Percentiles rank a stretch among this genome's conserved stretches.
Conservation (phyloP, 192 early-diverging fungal species). For the Coemansia sp. region DNA sequence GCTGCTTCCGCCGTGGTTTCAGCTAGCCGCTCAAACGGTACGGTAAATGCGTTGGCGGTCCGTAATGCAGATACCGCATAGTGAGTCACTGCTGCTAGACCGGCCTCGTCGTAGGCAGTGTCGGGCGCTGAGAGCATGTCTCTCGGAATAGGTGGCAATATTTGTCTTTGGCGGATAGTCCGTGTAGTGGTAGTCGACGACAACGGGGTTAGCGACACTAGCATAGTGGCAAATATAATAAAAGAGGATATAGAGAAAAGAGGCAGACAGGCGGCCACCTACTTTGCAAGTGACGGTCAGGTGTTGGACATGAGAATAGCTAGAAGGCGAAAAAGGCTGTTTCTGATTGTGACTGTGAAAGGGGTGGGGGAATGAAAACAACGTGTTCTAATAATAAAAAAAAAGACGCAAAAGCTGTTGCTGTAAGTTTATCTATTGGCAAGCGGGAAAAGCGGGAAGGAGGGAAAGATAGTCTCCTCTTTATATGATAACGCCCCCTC, state of each 20-base stretch:
- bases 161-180: no score
- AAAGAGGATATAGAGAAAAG: neutral
- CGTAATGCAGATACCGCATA: conserved; percentile 15
- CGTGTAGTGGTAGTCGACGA: no score
- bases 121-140: neutral
- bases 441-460: neutral
- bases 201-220: no score
- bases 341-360: neutral
- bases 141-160: no score
- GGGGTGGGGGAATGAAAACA: neutral
- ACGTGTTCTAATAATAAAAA: neutral
- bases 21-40: conserved; percentile 17
- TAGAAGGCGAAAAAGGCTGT: neutral
- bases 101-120: neutral
- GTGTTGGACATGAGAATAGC: neutral
- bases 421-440: neutral
- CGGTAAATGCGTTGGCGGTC: conserved; percentile 22
- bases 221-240: no score
- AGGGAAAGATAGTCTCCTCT: neutral
- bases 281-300: neutral
- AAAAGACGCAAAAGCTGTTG: neutral
- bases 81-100: neutral
- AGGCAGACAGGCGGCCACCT: neutral
- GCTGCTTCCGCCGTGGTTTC: neutral
- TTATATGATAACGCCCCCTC: neutral